Base-by-base conservation (phyloP, 768 basidiomycete species). In the Phlebiopsis flavidoalba region DNA sequence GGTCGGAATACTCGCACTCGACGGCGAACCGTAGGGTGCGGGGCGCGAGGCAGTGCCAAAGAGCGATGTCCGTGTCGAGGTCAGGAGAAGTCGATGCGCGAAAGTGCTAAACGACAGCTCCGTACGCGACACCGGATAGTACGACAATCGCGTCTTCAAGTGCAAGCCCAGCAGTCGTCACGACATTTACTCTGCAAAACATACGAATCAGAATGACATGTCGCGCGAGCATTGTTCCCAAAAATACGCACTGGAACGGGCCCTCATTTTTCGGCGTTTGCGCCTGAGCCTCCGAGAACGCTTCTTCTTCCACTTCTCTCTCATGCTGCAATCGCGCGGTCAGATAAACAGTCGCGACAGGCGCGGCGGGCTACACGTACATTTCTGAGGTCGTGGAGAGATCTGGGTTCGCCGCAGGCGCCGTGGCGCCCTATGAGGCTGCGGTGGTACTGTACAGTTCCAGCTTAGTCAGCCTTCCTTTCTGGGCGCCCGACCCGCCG, bases 291-390 rank as follows among this genome's bases (percentile, higher is more conserved):
- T 90, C 75, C 91, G 87, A 65, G 91, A 91, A 74, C 91, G 84
- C 83, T 94, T 94, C 80, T 94, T 94, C 86, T 93, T 93, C 91
- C 91, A 93, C 87, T 93, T 93, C 77, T 93, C 91, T 90, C 91
- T 91, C 91, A 93, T 93, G 65, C 84, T 88, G 57, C 14, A n/a
- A 17, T 11, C 19, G 53, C 40, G 45, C 52, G 57, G 8, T 7
- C 21, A 40, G 19, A 62, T 61, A 21, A 60, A 53, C n/a, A 58
- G 26, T 31, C 45, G 19, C 19, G 49, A 60, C 50, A 48, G 15
- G 19, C 22, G 19, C 19, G 52, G n/a, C 22, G 48, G 3, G 17
- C 19, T 36, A 47, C 33, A 63, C 69, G 12, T 53, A 73, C 75
- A 66, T 69, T 71, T 48, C 46, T 57, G 53, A 60, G 19, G 67